phyloP scores from a whole-genome alignment of 2,329 filamentous ascomycete genomes.

The Byssochlamys sp. region DNA sequence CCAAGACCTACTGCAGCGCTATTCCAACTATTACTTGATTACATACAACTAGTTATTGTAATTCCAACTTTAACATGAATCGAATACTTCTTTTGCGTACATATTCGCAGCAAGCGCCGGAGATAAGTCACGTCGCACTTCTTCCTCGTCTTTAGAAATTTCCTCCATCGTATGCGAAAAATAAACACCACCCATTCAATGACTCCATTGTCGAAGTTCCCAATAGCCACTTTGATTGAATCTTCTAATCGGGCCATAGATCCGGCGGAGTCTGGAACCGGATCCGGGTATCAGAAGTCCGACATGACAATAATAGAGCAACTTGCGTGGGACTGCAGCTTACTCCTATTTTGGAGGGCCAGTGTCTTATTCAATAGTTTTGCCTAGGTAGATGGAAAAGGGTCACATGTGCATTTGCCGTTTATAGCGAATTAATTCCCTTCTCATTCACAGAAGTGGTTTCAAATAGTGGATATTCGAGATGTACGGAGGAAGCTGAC shows the following conservation, averaged over 20 bases:
- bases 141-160: no score
- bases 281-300: not conserved
- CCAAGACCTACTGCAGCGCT: not conserved
- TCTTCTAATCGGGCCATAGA: not conserved
- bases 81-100: not conserved
- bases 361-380: not conserved
- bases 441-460: not conserved
- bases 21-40: not conserved
- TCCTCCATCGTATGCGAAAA: no score
- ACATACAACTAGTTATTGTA: not conserved
- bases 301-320: not conserved
- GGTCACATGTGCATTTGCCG: not conserved
- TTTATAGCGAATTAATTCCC: not conserved
- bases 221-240: not conserved
- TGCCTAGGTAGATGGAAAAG: not conserved
- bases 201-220: no score
- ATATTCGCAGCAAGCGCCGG: not conserved
- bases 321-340: not conserved
- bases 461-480: not conserved
- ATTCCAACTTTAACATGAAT: not conserved
- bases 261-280: not conserved
- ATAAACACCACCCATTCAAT: no score
- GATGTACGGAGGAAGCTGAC: no score
- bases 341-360: no score
- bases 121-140: not conserved